phyloP scores from a whole-genome alignment of 352 stramenopile genomes.

The Stramenopiles sp. region DNA sequence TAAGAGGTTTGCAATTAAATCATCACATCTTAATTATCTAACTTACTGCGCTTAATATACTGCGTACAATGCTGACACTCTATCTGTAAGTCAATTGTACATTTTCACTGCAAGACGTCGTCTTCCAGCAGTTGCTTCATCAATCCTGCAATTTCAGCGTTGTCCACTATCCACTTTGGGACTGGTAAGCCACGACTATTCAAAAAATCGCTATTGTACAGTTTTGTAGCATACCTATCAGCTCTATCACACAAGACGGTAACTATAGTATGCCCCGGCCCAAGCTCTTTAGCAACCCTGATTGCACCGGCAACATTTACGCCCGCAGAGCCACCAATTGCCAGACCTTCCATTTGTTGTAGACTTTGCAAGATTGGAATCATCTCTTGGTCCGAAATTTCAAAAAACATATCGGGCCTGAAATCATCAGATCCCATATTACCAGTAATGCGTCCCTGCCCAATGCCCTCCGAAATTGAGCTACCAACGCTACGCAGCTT shows the following conservation, averaged over 20 bases:
- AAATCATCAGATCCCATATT: slow-evolving; percentile 78
- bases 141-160: too few species aligned
- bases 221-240: slow-evolving; percentile 49
- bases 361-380: slow-evolving; percentile 92
- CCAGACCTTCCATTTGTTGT: slow-evolving; percentile 79
- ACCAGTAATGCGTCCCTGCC: slow-evolving; percentile 82
- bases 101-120: too few species aligned
- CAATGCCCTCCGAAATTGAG: slow-evolving; percentile 89
- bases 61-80: too few species aligned
- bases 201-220: slow-evolving; percentile 52
- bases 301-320: slow-evolving; percentile 57
- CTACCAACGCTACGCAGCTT: slow-evolving; percentile 79
- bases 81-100: too few species aligned
- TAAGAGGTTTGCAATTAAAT: too few species aligned
- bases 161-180: too few species aligned
- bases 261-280: slow-evolving; percentile 40
- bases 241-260: slow-evolving; percentile 60
- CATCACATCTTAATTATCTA: too few species aligned
- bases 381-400: slow-evolving; percentile 73
- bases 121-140: too few species aligned
- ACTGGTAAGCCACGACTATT: slow-evolving; percentile 32
- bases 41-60: too few species aligned
- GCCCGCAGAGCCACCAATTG: slow-evolving; percentile 60
- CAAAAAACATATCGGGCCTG: slow-evolving; percentile 67
- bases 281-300: slow-evolving; percentile 41